Base-by-base conservation (phyloP, 164 flowering plant genomes). In the Tinospora cordifolia region DNA sequence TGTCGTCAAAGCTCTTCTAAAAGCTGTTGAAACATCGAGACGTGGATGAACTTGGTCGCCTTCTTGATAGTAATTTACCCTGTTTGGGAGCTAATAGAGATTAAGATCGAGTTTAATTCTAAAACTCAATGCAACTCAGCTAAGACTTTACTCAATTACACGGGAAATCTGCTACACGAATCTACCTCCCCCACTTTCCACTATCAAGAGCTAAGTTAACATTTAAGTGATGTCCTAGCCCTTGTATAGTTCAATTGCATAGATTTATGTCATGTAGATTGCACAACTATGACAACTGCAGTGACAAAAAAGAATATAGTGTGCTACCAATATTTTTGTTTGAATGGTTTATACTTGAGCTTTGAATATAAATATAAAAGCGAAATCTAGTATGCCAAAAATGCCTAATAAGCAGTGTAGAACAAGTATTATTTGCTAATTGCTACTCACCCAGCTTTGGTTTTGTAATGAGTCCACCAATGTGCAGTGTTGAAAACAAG, bases 391-490 rank as follows among this genome's bases (percentile, higher is more conserved):
- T 34, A 17, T 17, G 34, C 41, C 67, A 38, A 41, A 38, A 21
- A 64, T 34, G 67, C 12, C 10, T 25, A 44, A 44, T 41, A 66
- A 13, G 58, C 21, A 44, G 27, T 8, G 9, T 51, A 51, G 8
- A 51, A 34, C 58, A 22, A 21, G n/a, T n/a, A n/a, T n/a, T n/a
- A n/a, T n/a, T n/a, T n/a, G 36, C 25, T 39, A 30, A 8, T 46
- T 4, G 51, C 51, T 22, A 72, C 92, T 85, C 73, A 94, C 98
- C 99, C 99, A 44, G 98, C 82, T 86, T 88, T 89, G 14, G 99
- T 94, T 77, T 94, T 94, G 82, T 67, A 77, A 83, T 92, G 98
- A n/a, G 85, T 80, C 99, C 99, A 94, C 99, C 99, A 94, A 83
- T 94, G 96, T 25, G 97, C 99, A 26, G 97, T 84, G 71, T 94